Evolutionary conservation across 2,329 filamentous ascomycete genomes (phyloP).

Genomic region (Juglanconis juglandina): DNA sequence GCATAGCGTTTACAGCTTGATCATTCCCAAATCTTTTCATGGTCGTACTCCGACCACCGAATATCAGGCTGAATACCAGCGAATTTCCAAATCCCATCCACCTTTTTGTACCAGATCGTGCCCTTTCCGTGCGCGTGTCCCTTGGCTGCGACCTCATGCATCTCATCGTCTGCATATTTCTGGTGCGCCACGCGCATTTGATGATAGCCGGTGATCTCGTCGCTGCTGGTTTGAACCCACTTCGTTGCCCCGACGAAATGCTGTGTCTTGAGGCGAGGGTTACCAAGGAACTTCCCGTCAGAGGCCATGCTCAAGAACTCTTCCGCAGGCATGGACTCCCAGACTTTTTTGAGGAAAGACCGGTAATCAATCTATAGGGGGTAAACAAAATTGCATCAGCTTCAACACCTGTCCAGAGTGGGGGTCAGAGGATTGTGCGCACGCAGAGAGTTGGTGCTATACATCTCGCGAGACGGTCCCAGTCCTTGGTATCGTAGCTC

Average conservation of each 20-base stretch:
- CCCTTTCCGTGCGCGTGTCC: slow-evolving; percentile 55
- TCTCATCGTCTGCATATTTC: slow-evolving; percentile 46
- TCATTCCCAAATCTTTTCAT: slow-evolving; percentile 38
- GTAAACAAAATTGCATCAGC: neutral
- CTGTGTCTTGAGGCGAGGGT: slow-evolving; percentile 52
- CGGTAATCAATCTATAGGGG: slow-evolving; percentile 19
- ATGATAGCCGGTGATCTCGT: slow-evolving; percentile 50
- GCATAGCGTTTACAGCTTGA: too few species aligned
- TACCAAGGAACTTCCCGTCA: slow-evolving; percentile 49
- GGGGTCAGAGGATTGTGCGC: neutral
- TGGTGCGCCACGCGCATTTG: slow-evolving; percentile 58
- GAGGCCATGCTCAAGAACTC: slow-evolving; percentile 52
- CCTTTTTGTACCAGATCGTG: slow-evolving; percentile 52
- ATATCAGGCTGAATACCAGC: slow-evolving; percentile 52
- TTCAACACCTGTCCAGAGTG: neutral
- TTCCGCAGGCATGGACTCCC: slow-evolving; percentile 53
- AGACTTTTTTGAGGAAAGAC: slow-evolving; percentile 48
- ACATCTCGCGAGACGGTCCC: slow-evolving; percentile 46
- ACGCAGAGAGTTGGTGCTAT: neutral
- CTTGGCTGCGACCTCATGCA: slow-evolving; percentile 46
- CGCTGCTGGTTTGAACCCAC: slow-evolving; percentile 47
- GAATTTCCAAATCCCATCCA: slow-evolving; percentile 58
- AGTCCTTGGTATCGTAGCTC: slow-evolving; percentile 65
- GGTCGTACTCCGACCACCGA: slow-evolving; percentile 53
- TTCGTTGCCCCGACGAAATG: slow-evolving; percentile 52